Percentiles rank a stretch among this genome's conserved stretches.
Conservation (phyloP, 768 basidiomycete genomes). For the Boletus vermiculosoides region DNA sequence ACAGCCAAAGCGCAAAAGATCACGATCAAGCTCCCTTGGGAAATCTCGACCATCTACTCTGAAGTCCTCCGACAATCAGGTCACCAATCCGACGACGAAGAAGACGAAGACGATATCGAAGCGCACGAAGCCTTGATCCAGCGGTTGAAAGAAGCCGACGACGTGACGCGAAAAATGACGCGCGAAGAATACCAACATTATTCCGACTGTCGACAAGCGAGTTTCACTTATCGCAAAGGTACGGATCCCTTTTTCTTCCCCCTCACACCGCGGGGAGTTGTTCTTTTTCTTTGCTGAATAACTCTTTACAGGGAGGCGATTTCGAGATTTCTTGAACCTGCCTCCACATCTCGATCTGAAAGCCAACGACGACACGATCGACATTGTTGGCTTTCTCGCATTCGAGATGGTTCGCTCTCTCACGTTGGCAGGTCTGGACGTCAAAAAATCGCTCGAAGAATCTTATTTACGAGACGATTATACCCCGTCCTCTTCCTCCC, state of each 20-base stretch:
- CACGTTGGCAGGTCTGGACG: constrained; percentile 81
- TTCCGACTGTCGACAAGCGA: constrained; percentile 94
- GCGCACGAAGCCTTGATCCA: constrained; percentile 93
- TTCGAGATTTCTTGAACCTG: constrained; percentile 91
- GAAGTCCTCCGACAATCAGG: constrained; percentile 76
- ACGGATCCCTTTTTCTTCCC: background rate
- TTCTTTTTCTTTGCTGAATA: background rate
- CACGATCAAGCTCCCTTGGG: constrained; percentile 95
- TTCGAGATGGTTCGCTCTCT: constrained; percentile 97
- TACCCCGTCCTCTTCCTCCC: constrained; percentile 43
- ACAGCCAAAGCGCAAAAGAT: constrained; percentile 87
- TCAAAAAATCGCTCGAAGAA: constrained; percentile 78
- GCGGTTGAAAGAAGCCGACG: constrained; percentile 92
- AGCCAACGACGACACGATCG: constrained; percentile 90
- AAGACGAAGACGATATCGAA: constrained; percentile 94
- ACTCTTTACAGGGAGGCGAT: constrained; percentile 73
- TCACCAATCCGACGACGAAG: constrained; percentile 89
- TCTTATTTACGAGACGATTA: constrained; percentile 66
- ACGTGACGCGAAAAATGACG: constrained; percentile 93
- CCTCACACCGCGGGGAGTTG: background rate
- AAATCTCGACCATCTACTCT: constrained; percentile 87
- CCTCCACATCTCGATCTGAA: constrained; percentile 84
- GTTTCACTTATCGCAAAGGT: constrained; percentile 98
- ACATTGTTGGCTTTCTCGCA: constrained; percentile 95
- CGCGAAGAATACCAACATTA: constrained; percentile 96